Base-by-base conservation (phyloP, 139 green algal genomes). In the Tetradesmus obliquus region DNA sequence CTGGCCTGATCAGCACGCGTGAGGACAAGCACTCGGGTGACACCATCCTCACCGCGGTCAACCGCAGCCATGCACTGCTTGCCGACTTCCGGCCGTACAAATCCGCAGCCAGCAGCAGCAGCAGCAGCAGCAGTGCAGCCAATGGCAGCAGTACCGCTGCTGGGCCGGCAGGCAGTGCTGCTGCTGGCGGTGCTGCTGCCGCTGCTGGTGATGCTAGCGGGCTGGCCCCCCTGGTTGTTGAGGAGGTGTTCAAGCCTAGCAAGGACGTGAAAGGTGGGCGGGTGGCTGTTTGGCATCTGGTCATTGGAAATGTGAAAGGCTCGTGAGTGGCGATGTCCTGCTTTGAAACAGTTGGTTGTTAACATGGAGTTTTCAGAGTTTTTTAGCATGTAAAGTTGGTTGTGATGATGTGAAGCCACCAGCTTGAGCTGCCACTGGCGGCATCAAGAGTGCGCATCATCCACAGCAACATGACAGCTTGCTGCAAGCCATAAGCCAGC, bases 1-100 rank as follows among this genome's bases (percentile, higher is more conserved):
- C 13, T 7, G 94, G 94, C 3, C 90, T 95, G 57, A 82, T 95
- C 45, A 82, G 19, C 53, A 76, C 80, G 51, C 93, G 92, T 55
- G 94, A 96, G 32, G 95, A 97, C 92, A 95, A 95, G 90, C 81
- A 93, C 32, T 95, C 93, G 1, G 94, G 94, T 1, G 94, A 97
- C 62, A 66, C 91, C 12, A 91, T 96, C 45, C 53, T 97, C 8
- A 94, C 89, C 0, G 45, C 7, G 8, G 66, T 97, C 79, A 93
- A 95, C 82, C 88, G 95, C 19, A 91, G 79, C 7, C 92, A 95
- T 74, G 1, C 80, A 32, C 74, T 95, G 24, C 94, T 93, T 55
- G 53, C 32, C 0, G 87, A 94, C 1, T 94, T 87, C 91, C 54
- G 91, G 79, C 91, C 92, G 1, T 92, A 93, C 90, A 92, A 92